These are phyloP conservation scores for Mycena belliarum DNA, from an alignment of 768 basidiomycete species.

Conservation along the genomic window DNA sequence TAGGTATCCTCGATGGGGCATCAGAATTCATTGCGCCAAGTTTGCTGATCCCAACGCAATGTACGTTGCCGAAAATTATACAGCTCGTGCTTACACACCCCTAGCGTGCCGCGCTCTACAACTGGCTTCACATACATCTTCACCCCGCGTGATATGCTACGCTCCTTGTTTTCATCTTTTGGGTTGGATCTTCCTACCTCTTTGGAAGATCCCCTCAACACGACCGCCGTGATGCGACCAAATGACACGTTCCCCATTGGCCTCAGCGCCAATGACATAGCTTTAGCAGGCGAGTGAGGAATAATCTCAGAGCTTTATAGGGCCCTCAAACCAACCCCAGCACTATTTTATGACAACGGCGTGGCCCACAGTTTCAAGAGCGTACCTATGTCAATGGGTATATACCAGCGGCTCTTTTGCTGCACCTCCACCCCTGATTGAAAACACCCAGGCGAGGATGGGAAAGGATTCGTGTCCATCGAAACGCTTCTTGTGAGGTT, in stretches of 20 bases:
- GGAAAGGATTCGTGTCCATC: slow-evolving; percentile 24
- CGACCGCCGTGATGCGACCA: slow-evolving; percentile 18
- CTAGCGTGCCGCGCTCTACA: slow-evolving; percentile 26
- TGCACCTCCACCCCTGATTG: not conserved
- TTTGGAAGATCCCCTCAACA: slow-evolving; percentile 27
- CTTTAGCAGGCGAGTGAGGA: slow-evolving; percentile 26
- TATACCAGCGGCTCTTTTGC: not conserved
- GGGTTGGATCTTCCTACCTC: slow-evolving; percentile 30
- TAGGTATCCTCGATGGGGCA: slow-evolving; percentile 44
- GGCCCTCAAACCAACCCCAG: slow-evolving; percentile 18
- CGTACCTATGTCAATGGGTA: slow-evolving; percentile 20
- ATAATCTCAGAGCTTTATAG: not conserved
- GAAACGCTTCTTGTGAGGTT: slow-evolving; percentile 25
- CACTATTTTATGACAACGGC: slow-evolving; percentile 36
- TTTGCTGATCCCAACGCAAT: slow-evolving; percentile 33
- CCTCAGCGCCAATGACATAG: slow-evolving; percentile 26
- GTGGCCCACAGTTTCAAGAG: slow-evolving; percentile 30
- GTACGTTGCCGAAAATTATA: slow-evolving; percentile 22
- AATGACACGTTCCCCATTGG: slow-evolving; percentile 28
- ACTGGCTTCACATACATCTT: slow-evolving; percentile 36
- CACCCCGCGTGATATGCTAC: slow-evolving; percentile 34
- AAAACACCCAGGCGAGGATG: slow-evolving; percentile 7
- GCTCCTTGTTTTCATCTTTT: slow-evolving; percentile 34
- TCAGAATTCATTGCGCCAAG: slow-evolving; percentile 37
- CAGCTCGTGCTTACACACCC: not conserved